Evolutionary conservation across 768 basidiomycete genomes (phyloP).

Genomic region (Russula ochroleuca): DNA sequence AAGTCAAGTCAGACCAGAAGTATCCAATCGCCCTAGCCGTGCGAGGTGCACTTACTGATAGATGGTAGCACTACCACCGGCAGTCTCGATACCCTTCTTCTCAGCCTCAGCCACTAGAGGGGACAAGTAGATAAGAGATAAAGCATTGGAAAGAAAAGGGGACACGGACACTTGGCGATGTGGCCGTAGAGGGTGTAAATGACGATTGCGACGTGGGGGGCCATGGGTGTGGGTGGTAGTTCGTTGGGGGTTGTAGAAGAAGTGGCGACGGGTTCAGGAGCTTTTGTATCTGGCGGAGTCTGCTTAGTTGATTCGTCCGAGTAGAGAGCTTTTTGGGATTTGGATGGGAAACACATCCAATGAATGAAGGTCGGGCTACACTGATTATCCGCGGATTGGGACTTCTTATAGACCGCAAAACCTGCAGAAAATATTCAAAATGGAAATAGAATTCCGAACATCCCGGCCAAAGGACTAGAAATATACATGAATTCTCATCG

Average conservation of each 20-base stretch:
- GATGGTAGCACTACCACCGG: constrained; percentile 44
- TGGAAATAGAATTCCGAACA: constrained; percentile 7
- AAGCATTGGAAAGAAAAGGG: constrained; percentile 12
- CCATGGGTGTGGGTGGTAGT: constrained; percentile 16
- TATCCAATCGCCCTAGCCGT: background rate
- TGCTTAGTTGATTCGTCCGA: constrained; percentile 31
- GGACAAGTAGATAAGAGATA: constrained; percentile 15
- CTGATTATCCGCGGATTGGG: background rate
- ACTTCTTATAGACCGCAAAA: constrained; percentile 15
- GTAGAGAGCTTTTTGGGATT: constrained; percentile 37
- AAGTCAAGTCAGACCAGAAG: constrained; percentile 3
- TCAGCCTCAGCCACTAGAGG: constrained; percentile 55
- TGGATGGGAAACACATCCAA: constrained; percentile 41
- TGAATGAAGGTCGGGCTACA: background rate
- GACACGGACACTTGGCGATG: constrained; percentile 54
- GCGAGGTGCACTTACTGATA: constrained; percentile 41
- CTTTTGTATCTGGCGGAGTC: constrained; percentile 24
- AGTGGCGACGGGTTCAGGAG: constrained; percentile 17
- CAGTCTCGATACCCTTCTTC: constrained; percentile 41
- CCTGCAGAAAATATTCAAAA: background rate
- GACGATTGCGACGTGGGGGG: constrained; percentile 61
- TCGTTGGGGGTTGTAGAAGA: constrained; percentile 6
- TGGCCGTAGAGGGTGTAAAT: constrained; percentile 76
- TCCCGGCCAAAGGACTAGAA: background rate
- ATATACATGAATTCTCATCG: background rate